phyloP scores from a whole-genome alignment of 192 early-diverging fungal genomes.

The Coemansia sp. region DNA sequence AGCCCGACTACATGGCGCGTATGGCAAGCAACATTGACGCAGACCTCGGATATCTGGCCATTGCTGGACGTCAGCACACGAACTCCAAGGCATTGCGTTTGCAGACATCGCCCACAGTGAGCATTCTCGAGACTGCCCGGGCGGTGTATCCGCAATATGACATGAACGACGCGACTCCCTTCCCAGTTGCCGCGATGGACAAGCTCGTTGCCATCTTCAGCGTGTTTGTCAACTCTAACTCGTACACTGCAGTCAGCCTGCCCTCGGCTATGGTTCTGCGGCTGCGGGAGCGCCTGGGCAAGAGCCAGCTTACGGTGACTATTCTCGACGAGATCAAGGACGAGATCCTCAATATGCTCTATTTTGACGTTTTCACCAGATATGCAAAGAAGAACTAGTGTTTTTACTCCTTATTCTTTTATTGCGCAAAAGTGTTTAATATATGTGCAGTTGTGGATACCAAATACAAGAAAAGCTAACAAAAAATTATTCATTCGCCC shows the following conservation, averaged over 20 bases:
- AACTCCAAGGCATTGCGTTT: constrained; percentile 19
- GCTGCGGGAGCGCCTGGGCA: constrained; percentile 34
- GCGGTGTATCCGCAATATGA: constrained; percentile 39
- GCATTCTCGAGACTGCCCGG: constrained; percentile 42
- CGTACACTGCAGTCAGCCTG: constrained; percentile 41
- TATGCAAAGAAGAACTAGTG: constrained; percentile 22
- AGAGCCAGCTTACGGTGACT: constrained; percentile 33
- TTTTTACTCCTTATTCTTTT: constrained; percentile 14
- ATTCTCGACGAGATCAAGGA: constrained; percentile 54
- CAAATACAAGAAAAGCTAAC: neutral
- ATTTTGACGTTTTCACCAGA: constrained; percentile 49
- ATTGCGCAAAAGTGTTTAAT: constrained; percentile 1
- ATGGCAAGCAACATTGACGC: constrained; percentile 26
- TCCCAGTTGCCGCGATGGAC: constrained; percentile 48
- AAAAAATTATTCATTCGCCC: neutral
- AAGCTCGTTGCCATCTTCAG: constrained; percentile 48
- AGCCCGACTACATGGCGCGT: constrained; percentile 26
- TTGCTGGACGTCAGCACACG: constrained; percentile 25
- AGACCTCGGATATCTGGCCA: constrained; percentile 24
- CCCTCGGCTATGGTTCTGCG: constrained; percentile 39
- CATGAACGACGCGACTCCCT: constrained; percentile 29
- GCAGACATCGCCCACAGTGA: constrained; percentile 43
- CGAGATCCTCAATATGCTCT: constrained; percentile 52
- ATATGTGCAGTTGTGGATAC: neutral
- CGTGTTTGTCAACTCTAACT: constrained; percentile 52